A percentile compares a stretch with the other conserved stretches of the same genome.
Conservation (phyloP, 495 filamentous ascomycete species). For the Podospora pseudocomata region DNA sequence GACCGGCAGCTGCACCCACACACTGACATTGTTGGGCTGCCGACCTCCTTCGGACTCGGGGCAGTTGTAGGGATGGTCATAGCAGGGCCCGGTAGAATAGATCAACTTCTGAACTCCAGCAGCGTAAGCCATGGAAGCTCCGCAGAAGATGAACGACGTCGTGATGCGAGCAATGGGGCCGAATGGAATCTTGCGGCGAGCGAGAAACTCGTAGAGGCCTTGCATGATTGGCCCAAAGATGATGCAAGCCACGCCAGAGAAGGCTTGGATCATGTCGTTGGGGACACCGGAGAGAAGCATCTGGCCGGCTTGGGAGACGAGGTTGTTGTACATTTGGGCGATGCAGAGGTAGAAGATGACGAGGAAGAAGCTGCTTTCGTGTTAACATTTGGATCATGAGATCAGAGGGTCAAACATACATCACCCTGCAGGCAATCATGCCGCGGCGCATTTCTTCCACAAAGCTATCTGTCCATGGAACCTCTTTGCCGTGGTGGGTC, state of each 20-base stretch:
- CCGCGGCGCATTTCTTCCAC: conserved; percentile 42
- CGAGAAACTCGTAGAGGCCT: conserved; percentile 44
- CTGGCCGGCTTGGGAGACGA: conserved; percentile 49
- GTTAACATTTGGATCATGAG: too few species aligned
- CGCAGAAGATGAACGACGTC: conserved; percentile 43
- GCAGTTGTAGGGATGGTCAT: conserved; percentile 44
- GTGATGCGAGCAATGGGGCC: conserved; percentile 51
- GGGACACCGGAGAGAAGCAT: conserved; percentile 50
- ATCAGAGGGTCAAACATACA: conserved; percentile 27
- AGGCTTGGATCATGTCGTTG: conserved; percentile 45
- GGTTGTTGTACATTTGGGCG: conserved; percentile 46
- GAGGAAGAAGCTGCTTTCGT: conserved; percentile 40
- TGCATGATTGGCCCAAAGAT: conserved; percentile 47
- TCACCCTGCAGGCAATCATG: conserved; percentile 44
- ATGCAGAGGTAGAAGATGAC: conserved; percentile 57
- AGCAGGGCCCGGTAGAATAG: conserved; percentile 49
- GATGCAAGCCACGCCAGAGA: conserved; percentile 38
- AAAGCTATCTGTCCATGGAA: conserved; percentile 39
- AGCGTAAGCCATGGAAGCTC: conserved; percentile 48
- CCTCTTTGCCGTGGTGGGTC: conserved; percentile 27
- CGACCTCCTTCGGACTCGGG: conserved; percentile 16
- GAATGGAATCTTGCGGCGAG: conserved; percentile 38
- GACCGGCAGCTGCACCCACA: conserved; percentile 40
- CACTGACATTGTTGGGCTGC: conserved; percentile 36
- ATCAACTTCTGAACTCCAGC: conserved; percentile 47